phyloP scores from a whole-genome alignment of 805 yeast species.

The Schwanniomyces yamadae region DNA sequence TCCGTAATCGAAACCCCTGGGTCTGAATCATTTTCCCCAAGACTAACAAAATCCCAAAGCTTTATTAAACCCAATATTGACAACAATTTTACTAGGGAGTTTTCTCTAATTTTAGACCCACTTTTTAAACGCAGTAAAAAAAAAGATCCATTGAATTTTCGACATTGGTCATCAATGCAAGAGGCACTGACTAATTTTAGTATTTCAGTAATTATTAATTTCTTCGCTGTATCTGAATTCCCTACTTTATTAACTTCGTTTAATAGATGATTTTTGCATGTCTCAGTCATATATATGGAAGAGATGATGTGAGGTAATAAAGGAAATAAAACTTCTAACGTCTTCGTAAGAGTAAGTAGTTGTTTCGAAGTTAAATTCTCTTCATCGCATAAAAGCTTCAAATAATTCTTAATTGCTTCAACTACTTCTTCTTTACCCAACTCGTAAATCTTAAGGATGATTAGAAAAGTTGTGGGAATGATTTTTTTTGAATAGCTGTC shows the following conservation, averaged over 20 bases:
- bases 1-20: constrained; percentile 7
- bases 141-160: constrained; percentile 45
- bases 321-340: constrained; percentile 27
- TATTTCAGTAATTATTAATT: constrained; percentile 10
- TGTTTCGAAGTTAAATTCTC: constrained; percentile 6
- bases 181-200: constrained; percentile 29
- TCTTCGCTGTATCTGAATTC: constrained; percentile 6
- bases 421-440: constrained; percentile 11
- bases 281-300: constrained; percentile 20
- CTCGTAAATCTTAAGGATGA: constrained; percentile 21
- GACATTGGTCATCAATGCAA: constrained; percentile 51
- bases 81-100: constrained; percentile 24
- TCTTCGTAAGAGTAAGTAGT: constrained; percentile 20
- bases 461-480: constrained; percentile 17
- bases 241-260: constrained; percentile 10
- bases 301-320: constrained; percentile 22
- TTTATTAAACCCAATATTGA: constrained; percentile 52
- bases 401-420: constrained; percentile 19
- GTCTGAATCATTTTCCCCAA: constrained; percentile 19
- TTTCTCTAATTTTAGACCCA: constrained; percentile 22
- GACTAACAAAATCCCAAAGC: constrained; percentile 52
- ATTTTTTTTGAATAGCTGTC: constrained; percentile 10
- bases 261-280: constrained; percentile 16
- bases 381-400: constrained; percentile 17
- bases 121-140: constrained; percentile 42